These are phyloP conservation scores for Tubosaeta brunneosetosa DNA, from an alignment of 768 basidiomycete species.

Conservation along the genomic window DNA sequence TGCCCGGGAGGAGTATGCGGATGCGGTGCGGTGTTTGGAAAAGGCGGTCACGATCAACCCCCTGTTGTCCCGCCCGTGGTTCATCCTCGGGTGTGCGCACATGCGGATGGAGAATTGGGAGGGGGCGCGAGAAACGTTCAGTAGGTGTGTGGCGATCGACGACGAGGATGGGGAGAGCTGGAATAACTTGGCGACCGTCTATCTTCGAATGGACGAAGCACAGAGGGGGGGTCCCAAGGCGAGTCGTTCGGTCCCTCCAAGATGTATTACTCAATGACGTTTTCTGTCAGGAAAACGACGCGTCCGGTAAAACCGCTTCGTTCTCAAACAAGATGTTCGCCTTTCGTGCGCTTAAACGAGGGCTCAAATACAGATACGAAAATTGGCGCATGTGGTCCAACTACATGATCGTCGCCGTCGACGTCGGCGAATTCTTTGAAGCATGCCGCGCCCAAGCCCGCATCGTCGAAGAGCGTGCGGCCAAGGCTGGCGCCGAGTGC, in stretches of 20 bases:
- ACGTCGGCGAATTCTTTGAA: conserved; percentile 89
- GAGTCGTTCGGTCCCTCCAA: neutral
- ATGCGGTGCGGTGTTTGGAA: conserved; percentile 63
- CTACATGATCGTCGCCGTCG: conserved; percentile 90
- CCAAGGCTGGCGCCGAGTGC: conserved; percentile 44
- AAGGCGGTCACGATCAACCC: conserved; percentile 87
- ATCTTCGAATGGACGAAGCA: conserved; percentile 69
- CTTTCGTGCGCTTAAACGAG: conserved; percentile 88
- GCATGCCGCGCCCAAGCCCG: conserved; percentile 79
- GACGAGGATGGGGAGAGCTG: conserved; percentile 98
- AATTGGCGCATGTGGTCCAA: conserved; percentile 99
- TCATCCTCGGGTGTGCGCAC: conserved; percentile 89
- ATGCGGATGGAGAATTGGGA: conserved; percentile 83
- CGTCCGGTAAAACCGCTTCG: conserved; percentile 36
- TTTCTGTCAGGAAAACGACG: conserved; percentile 20
- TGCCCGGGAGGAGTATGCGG: conserved; percentile 54
- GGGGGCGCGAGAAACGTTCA: conserved; percentile 78
- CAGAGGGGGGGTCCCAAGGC: conserved; percentile 5
- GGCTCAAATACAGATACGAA: conserved; percentile 76
- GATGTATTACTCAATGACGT: conserved; percentile 6
- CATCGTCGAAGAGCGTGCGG: conserved; percentile 57
- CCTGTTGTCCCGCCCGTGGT: conserved; percentile 85
- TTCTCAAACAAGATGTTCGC: conserved; percentile 82
- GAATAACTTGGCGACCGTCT: conserved; percentile 95
- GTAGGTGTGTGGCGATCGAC: conserved; percentile 82